Conservation (phyloP, 2,329 filamentous ascomycete species). For the Xylariaceae sp. region DNA sequence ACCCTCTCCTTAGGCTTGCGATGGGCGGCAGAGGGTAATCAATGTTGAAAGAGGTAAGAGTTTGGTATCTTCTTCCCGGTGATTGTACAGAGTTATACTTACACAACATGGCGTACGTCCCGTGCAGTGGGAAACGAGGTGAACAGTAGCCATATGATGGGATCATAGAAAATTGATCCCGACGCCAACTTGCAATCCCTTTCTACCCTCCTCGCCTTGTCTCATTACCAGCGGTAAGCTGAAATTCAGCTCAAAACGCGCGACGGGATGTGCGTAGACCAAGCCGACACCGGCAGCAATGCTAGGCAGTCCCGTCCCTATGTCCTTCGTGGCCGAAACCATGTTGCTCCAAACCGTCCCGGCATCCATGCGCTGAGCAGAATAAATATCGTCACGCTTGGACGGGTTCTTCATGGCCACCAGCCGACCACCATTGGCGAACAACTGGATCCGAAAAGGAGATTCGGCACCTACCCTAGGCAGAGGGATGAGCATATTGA, state of each 20-base stretch:
- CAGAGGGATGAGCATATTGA: slow-evolving; percentile 77
- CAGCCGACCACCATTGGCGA: slow-evolving; percentile 82
- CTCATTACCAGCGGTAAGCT: slow-evolving; percentile 76
- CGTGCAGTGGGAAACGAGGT: too few species aligned
- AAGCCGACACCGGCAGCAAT: slow-evolving; percentile 80
- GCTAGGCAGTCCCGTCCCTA: slow-evolving; percentile 72
- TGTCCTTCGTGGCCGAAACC: slow-evolving; percentile 55
- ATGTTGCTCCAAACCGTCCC: slow-evolving; percentile 46
- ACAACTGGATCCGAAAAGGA: slow-evolving; percentile 79
- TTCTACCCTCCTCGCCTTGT: slow-evolving; percentile 77
- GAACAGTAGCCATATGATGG: too few species aligned
- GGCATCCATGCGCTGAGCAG: slow-evolving; percentile 27
- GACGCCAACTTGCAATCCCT: slow-evolving; percentile 91
- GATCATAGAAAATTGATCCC: slow-evolving; percentile 86
- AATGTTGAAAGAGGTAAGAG: too few species aligned
- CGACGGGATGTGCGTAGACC: slow-evolving; percentile 90
- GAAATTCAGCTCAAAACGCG: slow-evolving; percentile 93
- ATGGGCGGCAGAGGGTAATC: too few species aligned
- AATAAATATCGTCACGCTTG: slow-evolving; percentile 34
- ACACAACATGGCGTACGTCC: too few species aligned
- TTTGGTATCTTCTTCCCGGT: too few species aligned
- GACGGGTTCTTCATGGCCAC: slow-evolving; percentile 61
- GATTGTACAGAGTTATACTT: too few species aligned
- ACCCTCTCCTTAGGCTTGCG: too few species aligned
- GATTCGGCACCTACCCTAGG: slow-evolving; percentile 75